Evolutionary conservation across 2,329 filamentous ascomycete genomes (phyloP).

Genomic region (Fusarium drepaniforme): DNA sequence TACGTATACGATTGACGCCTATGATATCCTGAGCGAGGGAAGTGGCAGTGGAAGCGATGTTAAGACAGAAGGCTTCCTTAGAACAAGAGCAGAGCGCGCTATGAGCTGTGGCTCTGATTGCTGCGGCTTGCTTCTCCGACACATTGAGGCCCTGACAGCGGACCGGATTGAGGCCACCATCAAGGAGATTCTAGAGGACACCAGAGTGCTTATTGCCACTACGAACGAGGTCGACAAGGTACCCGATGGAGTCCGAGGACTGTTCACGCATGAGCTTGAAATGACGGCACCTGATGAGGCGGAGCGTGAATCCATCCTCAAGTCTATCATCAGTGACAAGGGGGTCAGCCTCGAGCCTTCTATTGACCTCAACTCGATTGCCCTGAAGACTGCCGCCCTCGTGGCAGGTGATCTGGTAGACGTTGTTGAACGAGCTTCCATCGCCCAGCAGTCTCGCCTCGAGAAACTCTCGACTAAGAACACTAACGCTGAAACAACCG

Average conservation of each 20-base stretch:
- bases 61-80: conserved; percentile 92
- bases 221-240: conserved; percentile 97
- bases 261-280: conserved; percentile 96
- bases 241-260: conserved; percentile 86
- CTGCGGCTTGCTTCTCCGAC: conserved; percentile 87
- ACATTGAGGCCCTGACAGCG: conserved; percentile 90
- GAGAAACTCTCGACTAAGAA: conserved; percentile 73
- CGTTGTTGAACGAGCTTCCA: conserved; percentile 89
- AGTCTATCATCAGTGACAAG: conserved; percentile 80
- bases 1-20: conserved; percentile 88
- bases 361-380: conserved; percentile 86
- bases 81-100: conserved; percentile 88
- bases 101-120: conserved; percentile 88
- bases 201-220: conserved; percentile 89
- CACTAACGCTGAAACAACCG: conserved; percentile 50
- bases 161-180: conserved; percentile 90
- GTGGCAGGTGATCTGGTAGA: conserved; percentile 96
- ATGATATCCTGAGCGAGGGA: conserved; percentile 94
- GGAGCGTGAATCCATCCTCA: conserved; percentile 89
- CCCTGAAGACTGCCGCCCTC: conserved; percentile 93
- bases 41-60: conserved; percentile 85
- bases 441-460: conserved; percentile 81
- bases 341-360: conserved; percentile 83
- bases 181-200: conserved; percentile 84
- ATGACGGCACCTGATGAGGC: conserved; percentile 93